A percentile compares a stretch with the other conserved stretches of the same genome.
phyloP scores from a whole-genome alignment of 495 filamentous ascomycete species.

The Penicillium ochrochloron region DNA sequence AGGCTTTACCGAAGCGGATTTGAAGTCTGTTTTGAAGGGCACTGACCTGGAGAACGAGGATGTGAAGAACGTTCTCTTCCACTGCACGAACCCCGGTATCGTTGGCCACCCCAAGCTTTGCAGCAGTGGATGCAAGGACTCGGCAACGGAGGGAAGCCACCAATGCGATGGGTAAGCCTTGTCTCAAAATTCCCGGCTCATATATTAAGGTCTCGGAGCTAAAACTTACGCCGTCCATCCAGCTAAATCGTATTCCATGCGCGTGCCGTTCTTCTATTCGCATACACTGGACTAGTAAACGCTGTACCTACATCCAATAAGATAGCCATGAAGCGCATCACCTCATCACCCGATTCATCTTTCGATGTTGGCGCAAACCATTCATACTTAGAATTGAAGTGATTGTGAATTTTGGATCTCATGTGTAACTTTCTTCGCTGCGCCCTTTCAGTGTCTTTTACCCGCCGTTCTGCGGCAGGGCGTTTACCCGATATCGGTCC shows the following conservation, averaged over 20 bases:
- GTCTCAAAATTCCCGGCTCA: not conserved
- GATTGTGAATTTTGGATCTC: not conserved
- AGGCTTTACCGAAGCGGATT: constrained; percentile 44
- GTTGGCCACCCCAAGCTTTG: constrained; percentile 46
- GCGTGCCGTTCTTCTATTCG: not conserved
- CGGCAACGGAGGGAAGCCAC: constrained; percentile 41
- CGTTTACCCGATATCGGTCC: constrained; percentile 1
- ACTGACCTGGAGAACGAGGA: constrained; percentile 39
- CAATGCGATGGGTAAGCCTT: constrained; percentile 33
- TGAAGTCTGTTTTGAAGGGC: constrained; percentile 37
- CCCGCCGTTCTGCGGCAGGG: not conserved
- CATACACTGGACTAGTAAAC: not conserved
- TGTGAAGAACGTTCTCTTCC: constrained; percentile 39
- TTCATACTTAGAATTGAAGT: not conserved
- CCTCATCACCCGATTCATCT: not conserved
- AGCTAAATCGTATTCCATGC: not conserved
- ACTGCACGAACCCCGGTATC: constrained; percentile 46
- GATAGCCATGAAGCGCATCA: not conserved
- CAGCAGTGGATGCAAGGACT: constrained; percentile 37
- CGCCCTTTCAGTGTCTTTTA: not conserved
- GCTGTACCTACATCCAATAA: constrained; percentile 1
- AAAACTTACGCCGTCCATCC: not conserved
- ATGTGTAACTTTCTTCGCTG: not conserved
- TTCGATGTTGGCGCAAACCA: not conserved
- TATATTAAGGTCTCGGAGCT: not conserved